These are phyloP conservation scores for Cardamine occulta DNA, from an alignment of 345 rosid species.

Conservation along the genomic window DNA sequence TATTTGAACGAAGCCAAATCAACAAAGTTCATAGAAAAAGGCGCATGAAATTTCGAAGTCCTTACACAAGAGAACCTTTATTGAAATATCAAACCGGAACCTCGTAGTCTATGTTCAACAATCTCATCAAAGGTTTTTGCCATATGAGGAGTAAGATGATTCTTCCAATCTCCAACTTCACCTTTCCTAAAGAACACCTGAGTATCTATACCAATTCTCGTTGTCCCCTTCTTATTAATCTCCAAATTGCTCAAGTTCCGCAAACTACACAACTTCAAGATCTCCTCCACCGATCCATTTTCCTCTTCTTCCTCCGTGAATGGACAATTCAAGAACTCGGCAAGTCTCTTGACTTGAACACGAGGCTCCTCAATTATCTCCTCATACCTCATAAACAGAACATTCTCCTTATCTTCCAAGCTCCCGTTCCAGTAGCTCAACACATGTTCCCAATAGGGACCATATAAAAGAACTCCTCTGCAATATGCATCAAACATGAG, in stretches of 20 bases:
- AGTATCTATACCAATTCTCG: slow-evolving; percentile 41
- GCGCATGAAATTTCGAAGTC: neutral
- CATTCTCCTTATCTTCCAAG: slow-evolving; percentile 45
- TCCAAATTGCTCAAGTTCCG: slow-evolving; percentile 52
- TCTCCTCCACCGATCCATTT: slow-evolving; percentile 44
- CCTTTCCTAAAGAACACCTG: slow-evolving; percentile 56
- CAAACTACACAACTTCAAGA: slow-evolving; percentile 59
- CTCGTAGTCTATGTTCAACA: slow-evolving; percentile 43
- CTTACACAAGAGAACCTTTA: slow-evolving; percentile 24
- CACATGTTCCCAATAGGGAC: slow-evolving; percentile 71
- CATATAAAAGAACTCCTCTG: slow-evolving; percentile 50
- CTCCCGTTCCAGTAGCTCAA: slow-evolving; percentile 59
- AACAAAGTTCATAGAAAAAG: neutral
- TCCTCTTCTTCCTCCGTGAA: slow-evolving; percentile 53
- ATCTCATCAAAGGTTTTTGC: slow-evolving; percentile 45
- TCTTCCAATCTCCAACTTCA: slow-evolving; percentile 57
- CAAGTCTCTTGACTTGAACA: slow-evolving; percentile 46
- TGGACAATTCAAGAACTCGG: slow-evolving; percentile 53
- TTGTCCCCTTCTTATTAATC: slow-evolving; percentile 50
- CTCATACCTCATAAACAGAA: slow-evolving; percentile 60
- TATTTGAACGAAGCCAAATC: neutral
- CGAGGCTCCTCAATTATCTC: slow-evolving; percentile 49
- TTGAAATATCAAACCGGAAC: slow-evolving; percentile 44
- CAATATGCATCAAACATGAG: slow-evolving; percentile 40
- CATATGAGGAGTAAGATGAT: slow-evolving; percentile 56